Evolutionary conservation across 345 rosid species (phyloP).

Genomic region (Nephelium lappaceum): DNA sequence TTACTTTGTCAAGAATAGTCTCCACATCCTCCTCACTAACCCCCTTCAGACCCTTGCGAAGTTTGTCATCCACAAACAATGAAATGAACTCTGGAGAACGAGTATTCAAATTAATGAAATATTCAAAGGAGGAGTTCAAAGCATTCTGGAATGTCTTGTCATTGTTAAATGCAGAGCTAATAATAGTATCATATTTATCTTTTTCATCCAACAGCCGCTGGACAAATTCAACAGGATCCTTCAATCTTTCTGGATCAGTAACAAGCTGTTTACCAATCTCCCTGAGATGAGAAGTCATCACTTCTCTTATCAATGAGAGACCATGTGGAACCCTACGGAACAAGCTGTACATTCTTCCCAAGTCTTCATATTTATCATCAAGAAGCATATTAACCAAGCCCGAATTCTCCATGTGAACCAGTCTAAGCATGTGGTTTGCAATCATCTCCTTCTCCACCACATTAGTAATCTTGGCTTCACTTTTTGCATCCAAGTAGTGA

Average conservation of each 20-base stretch:
- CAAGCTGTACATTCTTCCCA: slow-evolving; percentile 89
- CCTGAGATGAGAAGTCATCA: slow-evolving; percentile 90
- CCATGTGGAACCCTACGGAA: slow-evolving; percentile 85
- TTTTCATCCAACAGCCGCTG: slow-evolving; percentile 91
- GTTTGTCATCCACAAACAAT: slow-evolving; percentile 91
- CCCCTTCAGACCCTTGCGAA: slow-evolving; percentile 90
- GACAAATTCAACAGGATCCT: slow-evolving; percentile 96
- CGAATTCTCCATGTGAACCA: slow-evolving; percentile 98
- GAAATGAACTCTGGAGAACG: slow-evolving; percentile 99
- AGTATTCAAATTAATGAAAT: slow-evolving; percentile 82
- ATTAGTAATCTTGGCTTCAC: slow-evolving; percentile 86
- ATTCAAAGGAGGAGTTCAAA: slow-evolving; percentile 88
- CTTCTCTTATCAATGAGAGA: slow-evolving; percentile 74
- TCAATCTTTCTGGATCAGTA: slow-evolving; percentile 86
- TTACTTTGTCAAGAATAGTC: slow-evolving; percentile 90
- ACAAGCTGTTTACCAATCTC: slow-evolving; percentile 93
- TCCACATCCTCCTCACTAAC: slow-evolving; percentile 93
- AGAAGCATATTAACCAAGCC: slow-evolving; percentile 95
- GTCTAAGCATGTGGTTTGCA: slow-evolving; percentile 93
- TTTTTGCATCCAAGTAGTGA: slow-evolving; percentile 86
- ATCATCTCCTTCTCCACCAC: slow-evolving; percentile 99
- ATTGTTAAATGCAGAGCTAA: slow-evolving; percentile 67
- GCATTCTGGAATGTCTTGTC: slow-evolving; percentile 98
- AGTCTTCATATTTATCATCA: slow-evolving; percentile 85
- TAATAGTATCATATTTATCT: slow-evolving; percentile 83